A percentile compares a stretch with the other conserved stretches of the same genome.
Conservation (phyloP, 2,329 filamentous ascomycete genomes). For the Akanthomyces uredinophilus region DNA sequence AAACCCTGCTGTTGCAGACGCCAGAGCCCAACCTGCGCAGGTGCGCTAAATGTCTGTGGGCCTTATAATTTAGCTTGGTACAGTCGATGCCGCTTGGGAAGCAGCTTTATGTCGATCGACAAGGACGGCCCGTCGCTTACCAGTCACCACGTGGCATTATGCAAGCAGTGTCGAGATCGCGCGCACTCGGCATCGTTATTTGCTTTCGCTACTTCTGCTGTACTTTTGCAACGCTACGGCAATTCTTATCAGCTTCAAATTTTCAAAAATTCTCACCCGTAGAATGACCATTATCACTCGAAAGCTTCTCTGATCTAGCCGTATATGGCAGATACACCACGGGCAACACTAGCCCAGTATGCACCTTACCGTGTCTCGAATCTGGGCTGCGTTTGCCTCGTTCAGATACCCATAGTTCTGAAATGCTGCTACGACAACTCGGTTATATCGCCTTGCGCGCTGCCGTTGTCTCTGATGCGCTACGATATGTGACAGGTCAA, state of each 20-base stretch:
- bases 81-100: neutral
- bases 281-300: neutral
- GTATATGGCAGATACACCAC: neutral
- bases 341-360: neutral
- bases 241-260: neutral
- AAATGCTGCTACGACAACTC: neutral
- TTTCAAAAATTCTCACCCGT: neutral
- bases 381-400: neutral
- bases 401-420: neutral
- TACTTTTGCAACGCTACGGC: neutral
- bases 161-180: too few species aligned
- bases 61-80: neutral
- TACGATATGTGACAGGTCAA: constrained; percentile 1
- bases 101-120: neutral
- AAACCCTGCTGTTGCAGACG: neutral
- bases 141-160: neutral
- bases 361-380: neutral
- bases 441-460: neutral
- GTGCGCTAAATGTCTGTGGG: neutral
- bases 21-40: neutral
- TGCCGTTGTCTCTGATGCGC: neutral
- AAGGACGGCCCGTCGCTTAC: neutral
- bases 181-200: too few species aligned
- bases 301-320: constrained; percentile 10
- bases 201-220: neutral